Base-by-base conservation (phyloP, 2,329 filamentous ascomycete species). In the Claviceps monticola region DNA sequence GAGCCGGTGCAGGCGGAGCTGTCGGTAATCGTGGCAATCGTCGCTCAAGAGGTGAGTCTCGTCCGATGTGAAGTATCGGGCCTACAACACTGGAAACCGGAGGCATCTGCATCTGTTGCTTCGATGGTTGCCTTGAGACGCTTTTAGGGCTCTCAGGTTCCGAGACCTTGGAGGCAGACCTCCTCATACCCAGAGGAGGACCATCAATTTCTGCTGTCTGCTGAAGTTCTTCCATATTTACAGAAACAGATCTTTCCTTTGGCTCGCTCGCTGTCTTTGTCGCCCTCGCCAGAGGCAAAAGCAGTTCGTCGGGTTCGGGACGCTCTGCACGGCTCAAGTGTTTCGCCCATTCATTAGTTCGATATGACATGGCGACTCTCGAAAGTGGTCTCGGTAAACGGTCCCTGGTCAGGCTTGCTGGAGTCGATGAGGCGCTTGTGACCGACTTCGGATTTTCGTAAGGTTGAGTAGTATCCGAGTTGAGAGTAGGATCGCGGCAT, bases 311-410 rank as follows among this genome's bases (percentile, higher is more conserved):
- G 0, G 76, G 66, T 47, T 82, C 77, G 1, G 88, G 88, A 5
- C 72, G 70, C 16, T 96, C 90, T 6, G 91, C 89, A 43, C 78
- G 71, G 56, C 82, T 81, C 11, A 95, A 74, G 64, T 95, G 88
- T 65, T 95, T 96, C 0, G 89, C 88, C 91, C 91, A 97, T 68
- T 97, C 91, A 57, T 95, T 95, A 1, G 89, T 96, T 53, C 91
- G 80, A 62, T 93, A 95, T 0, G 85, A 86, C 64, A 88, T 72
- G 1, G 89, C 84, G 8, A 95, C 78, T 55, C 80, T 83, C 1
- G 89, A 93, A 37, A 89, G 67, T 13, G 80, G 79, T n/a, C 74
- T 71, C 0, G 87, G 86, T 9, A 95, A 74, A 11, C 74, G 74
- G 3, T 81, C 79, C 56, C 74, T 76, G 5, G 76, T 81, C 53